Percentiles rank a stretch among this genome's conserved stretches.
These are phyloP conservation scores for Sporothrix euskadiensis DNA, from an alignment of 2,329 filamentous ascomycete species.

Conservation along the genomic window DNA sequence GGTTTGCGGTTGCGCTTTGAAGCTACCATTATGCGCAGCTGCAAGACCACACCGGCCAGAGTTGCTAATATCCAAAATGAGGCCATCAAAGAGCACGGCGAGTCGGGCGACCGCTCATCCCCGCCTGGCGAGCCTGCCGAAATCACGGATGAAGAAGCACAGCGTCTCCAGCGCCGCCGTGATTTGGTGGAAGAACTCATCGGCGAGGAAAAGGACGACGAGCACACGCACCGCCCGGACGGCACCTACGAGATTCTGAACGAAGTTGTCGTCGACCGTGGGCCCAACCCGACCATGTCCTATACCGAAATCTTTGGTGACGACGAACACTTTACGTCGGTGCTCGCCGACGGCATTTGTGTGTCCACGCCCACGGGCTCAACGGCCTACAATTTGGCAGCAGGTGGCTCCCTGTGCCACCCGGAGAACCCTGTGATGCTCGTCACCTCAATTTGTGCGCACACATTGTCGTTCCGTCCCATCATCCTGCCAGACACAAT, in stretches of 20 bases:
- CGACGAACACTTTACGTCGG: constrained; percentile 90
- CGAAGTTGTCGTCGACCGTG: constrained; percentile 93
- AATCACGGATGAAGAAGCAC: constrained; percentile 36
- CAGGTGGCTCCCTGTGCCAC: constrained; percentile 92
- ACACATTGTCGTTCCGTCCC: constrained; percentile 93
- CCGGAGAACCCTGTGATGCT: constrained; percentile 96
- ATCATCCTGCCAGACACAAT: constrained; percentile 96
- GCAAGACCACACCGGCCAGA: constrained; percentile 36
- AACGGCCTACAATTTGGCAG: constrained; percentile 93
- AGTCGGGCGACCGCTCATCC: background rate
- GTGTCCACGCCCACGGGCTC: constrained; percentile 93
- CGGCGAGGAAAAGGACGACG: constrained; percentile 79
- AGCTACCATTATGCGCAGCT: constrained; percentile 85
- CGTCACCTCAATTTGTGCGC: constrained; percentile 89
- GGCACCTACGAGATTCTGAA: constrained; percentile 89
- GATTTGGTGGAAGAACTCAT: constrained; percentile 89
- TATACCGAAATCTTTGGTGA: constrained; percentile 90
- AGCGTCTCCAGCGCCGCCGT: constrained; percentile 43
- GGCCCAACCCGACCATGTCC: constrained; percentile 92
- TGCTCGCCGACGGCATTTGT: constrained; percentile 90
- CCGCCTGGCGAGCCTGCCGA: constrained; percentile 10
- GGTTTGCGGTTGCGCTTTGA: constrained; percentile 88
- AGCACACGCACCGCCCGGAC: constrained; percentile 81
- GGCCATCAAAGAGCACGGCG: background rate
- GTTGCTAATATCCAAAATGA: background rate